Base-by-base conservation (phyloP, 2,329 filamentous ascomycete species). In the Xylaria sp. region DNA sequence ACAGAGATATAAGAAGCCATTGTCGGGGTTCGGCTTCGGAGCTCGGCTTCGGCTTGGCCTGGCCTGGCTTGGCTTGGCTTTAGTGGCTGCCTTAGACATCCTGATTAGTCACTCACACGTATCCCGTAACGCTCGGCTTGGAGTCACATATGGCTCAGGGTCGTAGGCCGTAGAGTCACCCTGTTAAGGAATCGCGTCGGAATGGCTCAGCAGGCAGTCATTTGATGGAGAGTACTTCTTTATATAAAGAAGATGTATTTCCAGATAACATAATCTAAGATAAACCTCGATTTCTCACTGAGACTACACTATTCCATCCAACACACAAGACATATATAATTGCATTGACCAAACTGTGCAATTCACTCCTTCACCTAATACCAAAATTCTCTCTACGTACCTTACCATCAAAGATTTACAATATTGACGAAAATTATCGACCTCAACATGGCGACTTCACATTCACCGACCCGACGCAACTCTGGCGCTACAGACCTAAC, bases 31-130 rank as follows among this genome's bases (percentile, higher is more conserved):
- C 70, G 55, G 63, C 48, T 64, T 66, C 59, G 69, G 63, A 58
- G 57, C 65, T 78, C 76, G 78, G 77, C 67, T 73, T 79, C 76
- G 76, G 77, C 75, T 76, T 76, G 62, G 34, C 39, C 6, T 75
- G 62, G 34, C 31, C 6, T 75, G 62, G 34, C 31, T 56, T 75
- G 62, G 34, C 31, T 56, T 9, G n/a, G 46, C 46, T 48, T 15
- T 9, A 64, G 31, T 61, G 34, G 51, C 39, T 55, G 37, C 20
- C 37, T 46, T 58, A 46, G 25, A 37, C 5, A 51, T 39, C 44
- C 5, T 48, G n/a, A 48, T 48, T 48, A 48, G 46, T 48, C 46
- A 48, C 9, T 20, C 3, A 10, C 18, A 48, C n/a, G 31, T 18
- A 25, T n/a, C 31, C 5, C 15, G 37, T 23, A 59, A 28, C 25